Percentiles rank a stretch among this genome's conserved stretches.
phyloP scores from a whole-genome alignment of 202 grass and related monocot species.

The Schoenoplectus triqueter region DNA sequence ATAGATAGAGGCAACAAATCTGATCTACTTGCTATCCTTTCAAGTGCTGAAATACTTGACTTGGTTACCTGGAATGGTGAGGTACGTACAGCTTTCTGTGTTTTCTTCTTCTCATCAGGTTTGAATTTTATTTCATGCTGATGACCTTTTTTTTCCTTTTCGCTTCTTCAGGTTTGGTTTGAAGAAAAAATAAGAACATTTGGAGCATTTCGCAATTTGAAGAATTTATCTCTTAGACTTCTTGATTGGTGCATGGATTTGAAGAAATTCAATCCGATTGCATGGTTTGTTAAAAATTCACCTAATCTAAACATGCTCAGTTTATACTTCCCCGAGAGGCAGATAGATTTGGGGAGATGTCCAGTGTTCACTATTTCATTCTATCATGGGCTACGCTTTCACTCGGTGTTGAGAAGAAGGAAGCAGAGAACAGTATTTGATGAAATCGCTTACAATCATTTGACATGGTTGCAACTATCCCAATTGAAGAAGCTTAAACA shows the following conservation, averaged over 20 bases:
- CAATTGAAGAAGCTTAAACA: not conserved
- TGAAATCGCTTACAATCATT: not conserved
- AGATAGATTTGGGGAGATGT: not conserved
- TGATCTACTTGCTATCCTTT: not conserved
- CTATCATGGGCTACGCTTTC: too few relatives aligned
- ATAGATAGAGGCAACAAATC: not conserved
- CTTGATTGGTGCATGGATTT: not conserved
- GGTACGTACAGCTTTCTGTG: not conserved
- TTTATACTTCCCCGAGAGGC: not conserved
- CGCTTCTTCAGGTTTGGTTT: not conserved
- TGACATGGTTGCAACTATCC: not conserved
- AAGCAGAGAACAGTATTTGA: not conserved
- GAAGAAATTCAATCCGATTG: not conserved
- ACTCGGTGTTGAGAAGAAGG: not conserved
- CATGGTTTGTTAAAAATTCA: not conserved
- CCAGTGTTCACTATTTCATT: too few relatives aligned
- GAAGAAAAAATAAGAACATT: not conserved
- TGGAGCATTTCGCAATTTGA: not conserved
- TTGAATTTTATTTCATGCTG: not conserved
- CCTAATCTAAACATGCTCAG: not conserved
- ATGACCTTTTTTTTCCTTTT: not conserved
- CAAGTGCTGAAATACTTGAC: not conserved
- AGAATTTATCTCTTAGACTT: conserved; percentile 5
- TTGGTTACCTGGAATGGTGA: not conserved
- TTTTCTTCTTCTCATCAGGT: not conserved